Conservation (phyloP, 139 green algal species). For the Tetraselmis striata region DNA sequence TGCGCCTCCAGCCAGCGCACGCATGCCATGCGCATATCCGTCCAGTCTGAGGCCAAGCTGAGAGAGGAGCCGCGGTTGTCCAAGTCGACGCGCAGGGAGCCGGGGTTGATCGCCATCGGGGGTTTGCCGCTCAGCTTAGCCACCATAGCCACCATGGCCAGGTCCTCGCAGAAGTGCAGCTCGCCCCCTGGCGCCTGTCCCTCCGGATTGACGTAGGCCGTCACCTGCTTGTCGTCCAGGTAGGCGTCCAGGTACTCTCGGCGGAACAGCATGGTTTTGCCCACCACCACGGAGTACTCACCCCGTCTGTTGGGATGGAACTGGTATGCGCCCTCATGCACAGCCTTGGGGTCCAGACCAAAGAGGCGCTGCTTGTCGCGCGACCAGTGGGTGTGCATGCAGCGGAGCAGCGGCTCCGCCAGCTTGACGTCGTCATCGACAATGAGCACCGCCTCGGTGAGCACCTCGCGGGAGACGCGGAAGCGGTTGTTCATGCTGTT, state of each 20-base stretch:
- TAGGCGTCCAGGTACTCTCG: not conserved
- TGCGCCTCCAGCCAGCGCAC: too few species aligned
- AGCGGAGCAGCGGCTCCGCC: not conserved
- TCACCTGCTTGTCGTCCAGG: not conserved
- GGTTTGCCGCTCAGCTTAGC: not conserved
- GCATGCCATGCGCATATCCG: too few species aligned
- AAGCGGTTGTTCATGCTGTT: not conserved
- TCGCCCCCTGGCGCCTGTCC: not conserved
- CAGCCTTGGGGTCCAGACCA: not conserved
- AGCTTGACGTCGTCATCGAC: not conserved
- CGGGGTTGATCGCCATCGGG: not conserved
- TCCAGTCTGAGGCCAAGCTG: too few species aligned
- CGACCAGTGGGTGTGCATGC: not conserved
- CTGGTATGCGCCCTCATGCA: not conserved
- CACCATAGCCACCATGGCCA: not conserved
- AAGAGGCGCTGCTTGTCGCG: not conserved
- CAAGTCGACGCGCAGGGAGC: too few species aligned
- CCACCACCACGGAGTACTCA: not conserved
- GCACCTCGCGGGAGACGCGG: not conserved
- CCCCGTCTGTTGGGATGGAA: not conserved
- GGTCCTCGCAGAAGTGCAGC: not conserved
- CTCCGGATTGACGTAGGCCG: not conserved
- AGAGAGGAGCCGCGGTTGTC: too few species aligned
- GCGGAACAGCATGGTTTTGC: not conserved
- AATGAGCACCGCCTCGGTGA: not conserved